phyloP scores from a whole-genome alignment of 495 filamentous ascomycete species.

The Stereocaulon alpinum region DNA sequence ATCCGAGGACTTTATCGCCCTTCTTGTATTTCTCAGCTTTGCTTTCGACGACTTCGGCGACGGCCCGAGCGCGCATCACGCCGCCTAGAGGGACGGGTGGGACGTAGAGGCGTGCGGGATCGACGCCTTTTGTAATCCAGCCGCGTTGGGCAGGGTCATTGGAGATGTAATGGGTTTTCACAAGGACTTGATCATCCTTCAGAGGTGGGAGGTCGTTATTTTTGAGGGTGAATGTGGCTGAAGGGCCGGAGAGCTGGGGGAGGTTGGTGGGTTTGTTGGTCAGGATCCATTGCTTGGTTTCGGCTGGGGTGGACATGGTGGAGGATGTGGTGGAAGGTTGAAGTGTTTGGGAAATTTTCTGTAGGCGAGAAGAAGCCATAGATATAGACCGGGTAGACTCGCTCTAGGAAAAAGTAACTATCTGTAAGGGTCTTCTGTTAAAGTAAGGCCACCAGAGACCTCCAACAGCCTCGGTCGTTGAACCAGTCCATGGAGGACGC shows the following conservation, averaged over 20 bases:
- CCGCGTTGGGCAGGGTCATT: conserved; percentile 61
- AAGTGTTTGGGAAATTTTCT: not conserved
- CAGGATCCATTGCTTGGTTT: conserved; percentile 32
- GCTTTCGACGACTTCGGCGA: conserved; percentile 39
- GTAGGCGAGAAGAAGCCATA: not conserved
- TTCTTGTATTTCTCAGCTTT: conserved; percentile 22
- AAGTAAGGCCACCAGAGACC: too few relatives aligned
- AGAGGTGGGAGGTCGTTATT: conserved; percentile 36
- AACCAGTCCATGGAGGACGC: not conserved
- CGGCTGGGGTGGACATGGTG: conserved; percentile 17
- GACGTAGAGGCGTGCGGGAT: conserved; percentile 42
- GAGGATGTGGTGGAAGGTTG: conserved; percentile 7
- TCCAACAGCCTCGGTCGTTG: not conserved
- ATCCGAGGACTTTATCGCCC: conserved; percentile 34
- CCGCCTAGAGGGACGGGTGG: conserved; percentile 47
- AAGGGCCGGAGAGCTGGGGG: conserved; percentile 25
- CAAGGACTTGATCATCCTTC: conserved; percentile 43
- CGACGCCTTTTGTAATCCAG: conserved; percentile 45
- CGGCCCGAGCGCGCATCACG: conserved; percentile 45
- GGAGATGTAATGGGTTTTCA: conserved; percentile 52
- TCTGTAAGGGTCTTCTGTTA: not conserved
- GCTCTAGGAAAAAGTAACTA: not conserved
- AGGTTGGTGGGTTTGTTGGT: conserved; percentile 26
- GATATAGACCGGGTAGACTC: not conserved
- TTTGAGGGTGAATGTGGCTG: conserved; percentile 39